Base-by-base conservation (phyloP, 805 yeast species). In the Candida oleophila region DNA sequence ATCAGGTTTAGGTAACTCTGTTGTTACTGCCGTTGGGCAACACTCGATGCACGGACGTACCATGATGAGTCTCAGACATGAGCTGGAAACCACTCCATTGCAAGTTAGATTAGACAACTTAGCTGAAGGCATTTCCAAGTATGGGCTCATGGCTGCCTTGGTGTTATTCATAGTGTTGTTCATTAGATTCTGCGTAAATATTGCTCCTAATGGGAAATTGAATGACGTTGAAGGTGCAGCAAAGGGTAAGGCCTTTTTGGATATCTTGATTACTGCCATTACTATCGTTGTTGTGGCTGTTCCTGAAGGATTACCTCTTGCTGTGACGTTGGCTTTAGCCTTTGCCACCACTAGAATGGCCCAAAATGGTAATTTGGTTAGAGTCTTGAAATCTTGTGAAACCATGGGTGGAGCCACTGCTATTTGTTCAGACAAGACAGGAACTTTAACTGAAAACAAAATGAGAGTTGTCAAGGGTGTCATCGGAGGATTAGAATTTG, bases 371-470 rank as follows among this genome's bases (percentile, higher is more conserved):
- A 92, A 92, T 63, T 74, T 94, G 58, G 99, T 94, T n/a, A 82
- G 99, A 57, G 96, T 89, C 8, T 74, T 94, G 54, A 85, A 84
- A 59, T 85, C 96, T 40, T 94, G 99, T 77, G 99, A 94, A 68
- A 94, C 97, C 15, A 92, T 94, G 98, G 99, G 99, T 38, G 89
- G 96, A 41, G 99, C 97, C 1, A 94, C 98, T 12, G 94, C 97
- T 3, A 77, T 94, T 43, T 94, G 99, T 66, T 90, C 97, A 0
- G 99, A 94, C 70, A 92, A 94, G 65, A 94, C 99, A 0, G 99
- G 99, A 49, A 94, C 99, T 11, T 76, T 94, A 47, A 94, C 99
- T 1, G 96, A 90, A 64, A 94, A 94, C 65, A 77, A 76, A 58
- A 94, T 94, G 99, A 80, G 89, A 34, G 90, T 94, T 4, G 96